These are phyloP conservation scores for Hibiscus trionum DNA, from an alignment of 345 rosid species.

Conservation along the genomic window DNA sequence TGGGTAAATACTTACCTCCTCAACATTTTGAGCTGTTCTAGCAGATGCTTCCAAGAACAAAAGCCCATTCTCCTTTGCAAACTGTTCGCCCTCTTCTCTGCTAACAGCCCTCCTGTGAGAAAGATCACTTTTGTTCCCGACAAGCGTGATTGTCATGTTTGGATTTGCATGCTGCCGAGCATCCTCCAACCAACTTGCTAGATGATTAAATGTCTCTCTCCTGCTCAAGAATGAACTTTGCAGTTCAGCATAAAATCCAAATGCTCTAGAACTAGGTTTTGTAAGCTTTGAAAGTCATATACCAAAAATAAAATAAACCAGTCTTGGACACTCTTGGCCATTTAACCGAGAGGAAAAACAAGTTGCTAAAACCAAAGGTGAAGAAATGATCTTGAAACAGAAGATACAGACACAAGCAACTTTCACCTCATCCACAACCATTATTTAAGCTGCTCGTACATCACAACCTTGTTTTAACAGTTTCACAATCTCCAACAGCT, in stretches of 20 bases:
- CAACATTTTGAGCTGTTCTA: conserved; percentile 97
- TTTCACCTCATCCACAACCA: not conserved
- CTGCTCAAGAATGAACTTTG: conserved; percentile 28
- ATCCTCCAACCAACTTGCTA: conserved; percentile 97
- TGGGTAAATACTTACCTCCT: conserved; percentile 47
- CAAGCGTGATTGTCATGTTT: conserved; percentile 86
- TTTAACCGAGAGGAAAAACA: not conserved
- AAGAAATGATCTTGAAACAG: not conserved
- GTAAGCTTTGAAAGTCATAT: not conserved
- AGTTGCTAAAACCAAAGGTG: not conserved
- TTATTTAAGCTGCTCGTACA: not conserved
- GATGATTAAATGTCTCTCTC: conserved; percentile 97
- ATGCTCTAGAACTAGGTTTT: not conserved
- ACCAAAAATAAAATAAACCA: too few relatives aligned
- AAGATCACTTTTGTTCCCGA: conserved; percentile 94
- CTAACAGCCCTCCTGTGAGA: conserved; percentile 85
- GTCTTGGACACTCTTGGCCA: not conserved
- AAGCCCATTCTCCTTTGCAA: conserved; percentile 90
- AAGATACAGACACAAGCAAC: not conserved
- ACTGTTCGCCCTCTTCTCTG: conserved; percentile 98
- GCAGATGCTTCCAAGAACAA: conserved; percentile 96
- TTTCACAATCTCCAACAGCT: not conserved
- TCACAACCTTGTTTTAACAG: not conserved
- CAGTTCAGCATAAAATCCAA: conserved; percentile 1
- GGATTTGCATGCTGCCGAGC: conserved; percentile 98